phyloP scores from a whole-genome alignment of 345 rosid genomes.

The Camelina sativa region DNA sequence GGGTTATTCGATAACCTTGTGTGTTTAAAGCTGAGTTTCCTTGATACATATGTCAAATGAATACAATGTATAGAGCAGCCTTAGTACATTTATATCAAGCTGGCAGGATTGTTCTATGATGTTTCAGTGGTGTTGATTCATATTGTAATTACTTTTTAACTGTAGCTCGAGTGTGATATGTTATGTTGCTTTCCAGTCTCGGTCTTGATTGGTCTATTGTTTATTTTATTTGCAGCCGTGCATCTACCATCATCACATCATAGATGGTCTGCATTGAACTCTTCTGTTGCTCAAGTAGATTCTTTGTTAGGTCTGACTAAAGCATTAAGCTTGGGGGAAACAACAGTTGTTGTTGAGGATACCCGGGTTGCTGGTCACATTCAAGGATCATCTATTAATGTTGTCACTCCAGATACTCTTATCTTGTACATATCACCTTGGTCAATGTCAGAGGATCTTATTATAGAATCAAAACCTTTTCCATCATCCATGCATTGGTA shows the following conservation, averaged over 20 bases:
- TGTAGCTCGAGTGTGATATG: conserved; percentile 1
- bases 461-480: conserved; percentile 57
- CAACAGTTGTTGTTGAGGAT: conserved; percentile 80
- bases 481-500: conserved; percentile 74
- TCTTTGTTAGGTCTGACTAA: conserved; percentile 57
- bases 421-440: conserved; percentile 61
- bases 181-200: conserved; percentile 19
- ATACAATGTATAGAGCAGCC: conserved; percentile 4
- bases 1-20: conserved; percentile 1
- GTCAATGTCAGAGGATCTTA: conserved; percentile 59
- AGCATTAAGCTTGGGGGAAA: conserved; percentile 71
- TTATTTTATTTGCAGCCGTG: conserved; percentile 63
- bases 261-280: conserved; percentile 73
- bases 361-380: conserved; percentile 84
- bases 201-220: conserved; percentile 37
- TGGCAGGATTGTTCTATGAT: conserved; percentile 4
- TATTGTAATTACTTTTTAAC: conserved; percentile 17
- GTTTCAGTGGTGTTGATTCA: conserved; percentile 11
- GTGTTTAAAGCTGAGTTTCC: not conserved
- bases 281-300: conserved; percentile 78
- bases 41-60: not conserved
- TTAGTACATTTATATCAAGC: conserved; percentile 2
- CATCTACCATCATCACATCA: conserved; percentile 81
- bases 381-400: conserved; percentile 81
- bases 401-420: conserved; percentile 75